Evolutionary conservation across 2,329 filamentous ascomycete species (phyloP).

Genomic region (Cladosporium sphaerospermum): DNA sequence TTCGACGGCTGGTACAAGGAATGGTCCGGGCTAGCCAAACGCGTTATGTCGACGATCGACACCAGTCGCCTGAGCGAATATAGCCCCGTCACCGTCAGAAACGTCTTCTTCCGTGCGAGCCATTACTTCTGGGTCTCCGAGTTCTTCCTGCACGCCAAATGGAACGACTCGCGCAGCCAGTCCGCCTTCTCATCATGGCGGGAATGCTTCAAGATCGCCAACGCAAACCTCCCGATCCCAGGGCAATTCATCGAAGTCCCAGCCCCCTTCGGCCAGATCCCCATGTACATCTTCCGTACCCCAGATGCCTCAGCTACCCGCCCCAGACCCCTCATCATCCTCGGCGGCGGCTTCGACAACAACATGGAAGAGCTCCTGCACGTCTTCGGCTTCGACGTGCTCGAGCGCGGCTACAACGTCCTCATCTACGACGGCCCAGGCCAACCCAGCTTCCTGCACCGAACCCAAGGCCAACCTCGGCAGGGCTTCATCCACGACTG

Average conservation of each 20-base stretch:
- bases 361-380: slow-evolving; percentile 28
- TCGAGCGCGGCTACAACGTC: slow-evolving; percentile 29
- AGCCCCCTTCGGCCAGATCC: slow-evolving; percentile 11
- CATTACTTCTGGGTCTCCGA: slow-evolving; percentile 40
- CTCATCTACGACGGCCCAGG: slow-evolving; percentile 32
- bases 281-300: slow-evolving; percentile 11
- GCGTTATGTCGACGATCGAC: slow-evolving; percentile 15
- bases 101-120: slow-evolving; percentile 32
- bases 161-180: slow-evolving; percentile 36
- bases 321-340: slow-evolving; percentile 19
- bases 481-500: slow-evolving; percentile 28
- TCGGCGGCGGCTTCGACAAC: slow-evolving; percentile 27
- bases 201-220: slow-evolving; percentile 36
- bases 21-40: slow-evolving; percentile 9
- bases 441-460: slow-evolving; percentile 15
- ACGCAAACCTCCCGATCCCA: slow-evolving; percentile 29
- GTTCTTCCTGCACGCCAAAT: slow-evolving; percentile 40
- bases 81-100: slow-evolving; percentile 3
- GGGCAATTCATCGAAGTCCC: slow-evolving; percentile 9
- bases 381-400: slow-evolving; percentile 21
- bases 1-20: slow-evolving; percentile 14
- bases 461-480: slow-evolving; percentile 21
- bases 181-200: slow-evolving; percentile 33
- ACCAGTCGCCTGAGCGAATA: not conserved
- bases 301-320: not conserved